These are phyloP conservation scores for Rhizophagus clarus DNA, from an alignment of 192 early-diverging fungal species.

Conservation along the genomic window DNA sequence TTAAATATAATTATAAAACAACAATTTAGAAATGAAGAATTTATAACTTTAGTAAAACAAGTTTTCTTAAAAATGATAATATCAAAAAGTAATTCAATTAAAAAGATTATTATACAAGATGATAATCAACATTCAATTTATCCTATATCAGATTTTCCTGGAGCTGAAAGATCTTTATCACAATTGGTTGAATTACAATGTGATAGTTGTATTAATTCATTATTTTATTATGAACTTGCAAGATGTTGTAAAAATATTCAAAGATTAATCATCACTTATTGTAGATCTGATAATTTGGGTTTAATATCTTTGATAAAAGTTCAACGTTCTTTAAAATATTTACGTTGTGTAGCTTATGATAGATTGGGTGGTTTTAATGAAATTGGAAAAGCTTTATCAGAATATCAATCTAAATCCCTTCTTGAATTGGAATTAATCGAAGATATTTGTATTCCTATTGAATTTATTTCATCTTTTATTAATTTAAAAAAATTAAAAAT, in stretches of 20 bases:
- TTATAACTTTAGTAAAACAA: background rate
- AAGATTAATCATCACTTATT: background rate
- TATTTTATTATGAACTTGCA: background rate
- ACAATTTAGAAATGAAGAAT: background rate
- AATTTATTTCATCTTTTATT: background rate
- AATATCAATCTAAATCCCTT: background rate
- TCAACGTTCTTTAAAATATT: background rate
- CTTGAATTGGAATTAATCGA: background rate
- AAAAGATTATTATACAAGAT: background rate
- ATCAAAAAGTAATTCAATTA: background rate
- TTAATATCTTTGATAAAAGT: background rate
- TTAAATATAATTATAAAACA: background rate
- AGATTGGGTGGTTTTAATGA: background rate
- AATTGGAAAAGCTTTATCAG: background rate
- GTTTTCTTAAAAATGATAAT: background rate
- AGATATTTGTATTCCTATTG: background rate
- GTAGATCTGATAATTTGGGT: background rate
- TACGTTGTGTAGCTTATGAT: background rate
- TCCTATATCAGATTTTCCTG: background rate
- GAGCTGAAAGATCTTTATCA: background rate
- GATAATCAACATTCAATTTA: background rate
- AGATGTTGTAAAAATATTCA: background rate
- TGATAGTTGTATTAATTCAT: background rate
- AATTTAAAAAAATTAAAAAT: background rate
- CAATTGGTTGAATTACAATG: background rate